These are phyloP conservation scores for Fusarium armeniacum DNA, from an alignment of 2,329 filamentous ascomycete species.

Conservation along the genomic window DNA sequence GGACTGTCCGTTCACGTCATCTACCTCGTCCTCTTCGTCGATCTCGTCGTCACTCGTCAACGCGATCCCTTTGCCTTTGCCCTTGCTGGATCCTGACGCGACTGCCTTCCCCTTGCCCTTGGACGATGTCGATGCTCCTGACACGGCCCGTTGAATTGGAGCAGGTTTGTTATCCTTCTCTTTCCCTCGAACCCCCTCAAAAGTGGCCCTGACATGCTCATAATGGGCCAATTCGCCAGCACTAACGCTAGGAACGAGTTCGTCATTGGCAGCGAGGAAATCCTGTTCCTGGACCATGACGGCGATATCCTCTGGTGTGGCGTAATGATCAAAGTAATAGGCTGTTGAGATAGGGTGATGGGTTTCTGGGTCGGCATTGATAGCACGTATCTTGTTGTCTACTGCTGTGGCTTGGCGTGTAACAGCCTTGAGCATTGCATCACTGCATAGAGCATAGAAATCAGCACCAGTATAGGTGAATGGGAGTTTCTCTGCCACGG, in stretches of 20 bases:
- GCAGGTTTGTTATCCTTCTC: slow-evolving; percentile 57
- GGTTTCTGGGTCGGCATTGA: slow-evolving; percentile 67
- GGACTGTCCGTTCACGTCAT: slow-evolving; percentile 52
- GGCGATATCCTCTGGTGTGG: slow-evolving; percentile 83
- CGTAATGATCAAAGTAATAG: slow-evolving; percentile 95
- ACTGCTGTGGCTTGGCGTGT: slow-evolving; percentile 88
- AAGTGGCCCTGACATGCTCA: slow-evolving; percentile 82
- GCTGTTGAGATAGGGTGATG: slow-evolving; percentile 78
- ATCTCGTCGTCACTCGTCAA: slow-evolving; percentile 53
- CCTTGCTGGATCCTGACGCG: slow-evolving; percentile 46
- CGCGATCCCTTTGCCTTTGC: slow-evolving; percentile 55
- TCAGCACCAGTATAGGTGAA: slow-evolving; percentile 98
- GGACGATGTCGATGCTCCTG: slow-evolving; percentile 49
- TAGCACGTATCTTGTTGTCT: slow-evolving; percentile 81
- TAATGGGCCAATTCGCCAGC: slow-evolving; percentile 94
- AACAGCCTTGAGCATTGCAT: slow-evolving; percentile 98
- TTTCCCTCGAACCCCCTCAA: slow-evolving; percentile 73
- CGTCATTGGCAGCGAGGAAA: slow-evolving; percentile 83
- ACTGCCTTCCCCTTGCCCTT: slow-evolving; percentile 54
- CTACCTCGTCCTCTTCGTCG: slow-evolving; percentile 54
- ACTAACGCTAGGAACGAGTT: slow-evolving; percentile 94
- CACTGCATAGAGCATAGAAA: slow-evolving; percentile 95
- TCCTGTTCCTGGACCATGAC: slow-evolving; percentile 93
- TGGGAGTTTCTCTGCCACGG: slow-evolving; percentile 82
- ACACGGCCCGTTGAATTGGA: slow-evolving; percentile 45